Base-by-base conservation (phyloP, 768 basidiomycete species). In the Dioszegia aurantiaca region DNA sequence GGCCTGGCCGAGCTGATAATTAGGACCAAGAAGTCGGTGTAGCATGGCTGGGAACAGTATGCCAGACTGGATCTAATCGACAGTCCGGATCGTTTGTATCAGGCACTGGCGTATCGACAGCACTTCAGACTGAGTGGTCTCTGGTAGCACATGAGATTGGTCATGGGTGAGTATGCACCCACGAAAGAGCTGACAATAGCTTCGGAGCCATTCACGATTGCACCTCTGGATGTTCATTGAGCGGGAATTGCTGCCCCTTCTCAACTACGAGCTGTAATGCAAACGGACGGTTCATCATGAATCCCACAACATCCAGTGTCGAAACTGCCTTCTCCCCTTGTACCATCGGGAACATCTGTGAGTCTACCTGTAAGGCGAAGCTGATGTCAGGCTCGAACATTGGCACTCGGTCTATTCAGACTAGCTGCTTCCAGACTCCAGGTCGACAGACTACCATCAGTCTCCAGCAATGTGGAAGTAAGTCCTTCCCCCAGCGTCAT, bases 11-110 rank as follows among this genome's bases (percentile, higher is more conserved):
- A 12, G 37, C 51, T 36, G 19, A 23, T 33, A 19, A 16, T 3
- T 37, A 65, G 64, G 68, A 69, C 43, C 48, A 63, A 10, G 75
- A 76, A 64, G 74, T 77, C 36, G 90, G 90, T 21, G 89, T 92
- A 46, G 90, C 90, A 3, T 91, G 89, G 90, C 82, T 94, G 2
- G 87, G 82, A 21, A 88, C 87, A 19, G 72, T 92, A 77, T 88
- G 78, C 69, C 80, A 84, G 58, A 77, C 74, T 1, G 74, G 84
- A 3, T 77, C 82, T 2, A 53, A 46, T 4, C 52, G 63, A n/a
- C 74, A 75, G 56, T 59, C 53, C 0, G 80, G 80, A 0, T 79
- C 82, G 3, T 72, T 82, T 30, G 87, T 90, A 36, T 87, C 86
- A 24, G 90, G 90, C 10, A 87, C 89, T 1, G 89, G 84, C 2